A percentile compares a stretch with the other conserved stretches of the same genome.
Conservation (phyloP, 1,284 basidiomycete genomes). For the Irpex lacteus region DNA sequence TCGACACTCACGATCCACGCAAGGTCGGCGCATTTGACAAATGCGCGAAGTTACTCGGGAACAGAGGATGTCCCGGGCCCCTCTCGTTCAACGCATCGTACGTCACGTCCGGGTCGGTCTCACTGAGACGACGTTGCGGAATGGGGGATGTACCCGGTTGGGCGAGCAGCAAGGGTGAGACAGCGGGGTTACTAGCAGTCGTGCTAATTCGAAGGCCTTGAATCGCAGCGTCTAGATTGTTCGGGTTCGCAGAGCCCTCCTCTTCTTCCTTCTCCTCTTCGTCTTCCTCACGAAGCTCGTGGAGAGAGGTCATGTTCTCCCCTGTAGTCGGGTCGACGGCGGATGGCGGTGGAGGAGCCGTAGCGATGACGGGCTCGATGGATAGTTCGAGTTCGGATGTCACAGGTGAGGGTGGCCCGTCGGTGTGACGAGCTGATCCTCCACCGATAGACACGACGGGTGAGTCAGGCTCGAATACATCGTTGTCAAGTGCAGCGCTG, state of each 20-base stretch:
- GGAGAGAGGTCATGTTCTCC: slow-evolving; percentile 14
- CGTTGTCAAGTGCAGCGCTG: slow-evolving; percentile 7
- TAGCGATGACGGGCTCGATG: slow-evolving; percentile 9
- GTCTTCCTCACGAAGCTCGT: slow-evolving; percentile 15
- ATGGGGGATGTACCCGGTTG: slow-evolving; percentile 1
- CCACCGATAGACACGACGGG: slow-evolving; percentile 6
- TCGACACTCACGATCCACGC: slow-evolving; percentile 46
- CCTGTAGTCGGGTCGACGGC: slow-evolving; percentile 14
- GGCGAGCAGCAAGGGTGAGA: slow-evolving; percentile 6
- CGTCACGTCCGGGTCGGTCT: slow-evolving; percentile 18
- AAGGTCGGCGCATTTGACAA: slow-evolving; percentile 57
- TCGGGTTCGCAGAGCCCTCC: neutral
- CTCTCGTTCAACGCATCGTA: slow-evolving; percentile 44
- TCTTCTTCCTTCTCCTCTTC: slow-evolving; percentile 10
- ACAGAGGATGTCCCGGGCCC: slow-evolving; percentile 59
- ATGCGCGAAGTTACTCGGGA: slow-evolving; percentile 58
- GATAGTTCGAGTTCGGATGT: slow-evolving; percentile 13
- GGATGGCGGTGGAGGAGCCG: slow-evolving; percentile 11
- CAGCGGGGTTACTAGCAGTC: slow-evolving; percentile 2
- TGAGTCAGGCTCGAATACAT: slow-evolving; percentile 24
- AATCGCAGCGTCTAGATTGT: neutral
- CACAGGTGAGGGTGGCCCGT: slow-evolving; percentile 10
- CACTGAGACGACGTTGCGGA: slow-evolving; percentile 7
- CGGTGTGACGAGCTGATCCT: neutral
- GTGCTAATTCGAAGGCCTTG: slow-evolving; percentile 9